These are phyloP conservation scores for Podila verticillata DNA, from an alignment of 192 early-diverging fungal genomes.

Conservation along the genomic window DNA sequence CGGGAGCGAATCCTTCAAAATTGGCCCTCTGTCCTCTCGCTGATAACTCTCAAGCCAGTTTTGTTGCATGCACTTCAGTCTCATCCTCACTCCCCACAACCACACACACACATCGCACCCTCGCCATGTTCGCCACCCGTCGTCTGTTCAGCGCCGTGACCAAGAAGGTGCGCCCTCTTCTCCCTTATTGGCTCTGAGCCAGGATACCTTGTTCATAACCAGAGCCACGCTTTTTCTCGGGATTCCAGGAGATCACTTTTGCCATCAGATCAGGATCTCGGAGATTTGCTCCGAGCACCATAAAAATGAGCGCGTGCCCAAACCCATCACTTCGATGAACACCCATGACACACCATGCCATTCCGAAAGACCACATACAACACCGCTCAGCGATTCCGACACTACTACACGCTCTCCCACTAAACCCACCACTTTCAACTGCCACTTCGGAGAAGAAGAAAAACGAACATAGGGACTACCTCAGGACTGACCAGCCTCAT, in stretches of 20 bases:
- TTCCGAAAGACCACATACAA: no score
- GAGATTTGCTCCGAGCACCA: no score
- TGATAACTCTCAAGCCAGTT: no score
- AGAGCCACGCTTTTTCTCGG: not conserved
- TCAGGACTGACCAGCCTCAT: not conserved
- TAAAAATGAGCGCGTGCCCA: not conserved
- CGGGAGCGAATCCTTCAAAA: not conserved
- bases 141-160: constrained; percentile 44
- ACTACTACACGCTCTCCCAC: not conserved
- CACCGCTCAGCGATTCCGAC: no score
- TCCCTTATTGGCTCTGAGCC: no score
- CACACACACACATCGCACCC: not conserved
- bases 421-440: not conserved
- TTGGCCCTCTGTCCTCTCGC: no score
- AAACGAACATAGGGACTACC: not conserved
- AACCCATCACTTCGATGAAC: not conserved
- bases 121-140: constrained; percentile 47
- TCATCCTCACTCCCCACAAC: not conserved
- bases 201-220: no score
- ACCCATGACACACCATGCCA: not conserved
- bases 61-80: not conserved
- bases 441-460: not conserved
- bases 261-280: constrained; percentile 2
- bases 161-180: constrained; percentile 21
- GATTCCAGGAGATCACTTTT: not conserved